Conservation (phyloP, 768 basidiomycete species). For the Pilatotrama ljubarskyi region DNA sequence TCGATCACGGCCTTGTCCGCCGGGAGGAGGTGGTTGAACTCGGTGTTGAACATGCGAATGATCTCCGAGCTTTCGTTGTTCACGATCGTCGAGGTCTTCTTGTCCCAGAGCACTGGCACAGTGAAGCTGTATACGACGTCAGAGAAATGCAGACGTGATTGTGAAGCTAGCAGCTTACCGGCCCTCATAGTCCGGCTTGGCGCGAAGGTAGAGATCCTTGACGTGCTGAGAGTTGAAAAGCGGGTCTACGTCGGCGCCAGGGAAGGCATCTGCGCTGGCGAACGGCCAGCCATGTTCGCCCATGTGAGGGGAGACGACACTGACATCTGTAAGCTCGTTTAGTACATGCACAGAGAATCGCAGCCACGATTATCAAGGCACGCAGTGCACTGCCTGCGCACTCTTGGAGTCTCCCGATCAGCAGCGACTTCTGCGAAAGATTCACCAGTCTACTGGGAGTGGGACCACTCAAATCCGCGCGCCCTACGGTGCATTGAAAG, state of each 20-base stretch:
- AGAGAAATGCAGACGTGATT: background rate
- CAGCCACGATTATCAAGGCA: background rate
- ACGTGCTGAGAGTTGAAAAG: slow-evolving; percentile 70
- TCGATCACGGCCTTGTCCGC: slow-evolving; percentile 65
- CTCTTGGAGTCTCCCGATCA: background rate
- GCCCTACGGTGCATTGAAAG: too few relatives aligned
- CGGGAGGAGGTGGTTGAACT: slow-evolving; percentile 74
- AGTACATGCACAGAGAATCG: background rate
- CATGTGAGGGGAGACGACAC: slow-evolving; percentile 86
- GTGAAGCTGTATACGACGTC: slow-evolving; percentile 54
- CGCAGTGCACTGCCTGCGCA: background rate
- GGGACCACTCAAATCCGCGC: too few relatives aligned
- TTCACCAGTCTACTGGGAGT: too few relatives aligned
- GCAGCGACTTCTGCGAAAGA: too few relatives aligned
- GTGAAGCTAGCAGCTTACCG: background rate
- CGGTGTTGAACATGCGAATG: slow-evolving; percentile 88
- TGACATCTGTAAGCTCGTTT: slow-evolving; percentile 52
- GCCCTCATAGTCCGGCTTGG: slow-evolving; percentile 45
- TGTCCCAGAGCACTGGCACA: slow-evolving; percentile 93
- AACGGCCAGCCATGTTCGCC: slow-evolving; percentile 87
- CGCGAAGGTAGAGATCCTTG: slow-evolving; percentile 83
- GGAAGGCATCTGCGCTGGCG: slow-evolving; percentile 63
- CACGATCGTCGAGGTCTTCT: slow-evolving; percentile 81
- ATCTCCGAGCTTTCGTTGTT: slow-evolving; percentile 97
- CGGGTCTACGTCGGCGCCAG: slow-evolving; percentile 73